A percentile compares a stretch with the other conserved stretches of the same genome.
Conservation (phyloP, 306 rosid genomes). For the Nissolia schottii region DNA sequence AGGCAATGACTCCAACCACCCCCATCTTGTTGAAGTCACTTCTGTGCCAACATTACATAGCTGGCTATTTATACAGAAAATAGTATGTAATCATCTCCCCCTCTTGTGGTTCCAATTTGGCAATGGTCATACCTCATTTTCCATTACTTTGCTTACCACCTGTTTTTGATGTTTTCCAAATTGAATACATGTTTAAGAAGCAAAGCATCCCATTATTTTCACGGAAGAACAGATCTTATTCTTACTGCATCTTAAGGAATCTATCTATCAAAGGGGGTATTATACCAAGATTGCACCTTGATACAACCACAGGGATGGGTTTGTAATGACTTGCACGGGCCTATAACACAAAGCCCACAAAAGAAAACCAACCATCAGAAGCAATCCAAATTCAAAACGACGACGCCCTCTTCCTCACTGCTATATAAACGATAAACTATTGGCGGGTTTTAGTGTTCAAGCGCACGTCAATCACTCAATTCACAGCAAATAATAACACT, state of each 20-base stretch:
- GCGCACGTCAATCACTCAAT: not conserved
- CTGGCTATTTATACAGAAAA: not conserved
- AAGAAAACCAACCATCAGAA: not conserved
- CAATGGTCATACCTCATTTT: constrained; percentile 9
- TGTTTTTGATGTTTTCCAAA: constrained; percentile 45
- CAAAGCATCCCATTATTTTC: too few relatives aligned
- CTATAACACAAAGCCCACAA: not conserved
- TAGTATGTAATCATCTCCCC: not conserved
- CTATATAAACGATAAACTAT: not conserved
- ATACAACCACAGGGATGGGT: constrained; percentile 13
- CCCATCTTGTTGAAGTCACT: not conserved
- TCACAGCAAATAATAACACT: not conserved
- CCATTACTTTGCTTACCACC: constrained; percentile 6
- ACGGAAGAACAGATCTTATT: too few relatives aligned
- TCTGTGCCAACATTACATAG: not conserved
- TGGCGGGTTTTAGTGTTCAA: constrained; percentile 20
- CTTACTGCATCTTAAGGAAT: too few relatives aligned
- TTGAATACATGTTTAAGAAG: too few relatives aligned
- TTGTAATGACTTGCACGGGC: constrained; percentile 25
- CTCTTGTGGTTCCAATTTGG: not conserved
- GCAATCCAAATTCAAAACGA: not conserved
- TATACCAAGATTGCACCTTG: constrained; percentile 19
- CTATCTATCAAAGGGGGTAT: not conserved
- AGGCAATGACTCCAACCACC: not conserved
- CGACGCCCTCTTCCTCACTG: not conserved